Evolutionary conservation across 441 rosid species (phyloP), one percentile per base, ranked within the genome.

Genomic region (Raphanus hybrid): DNA sequence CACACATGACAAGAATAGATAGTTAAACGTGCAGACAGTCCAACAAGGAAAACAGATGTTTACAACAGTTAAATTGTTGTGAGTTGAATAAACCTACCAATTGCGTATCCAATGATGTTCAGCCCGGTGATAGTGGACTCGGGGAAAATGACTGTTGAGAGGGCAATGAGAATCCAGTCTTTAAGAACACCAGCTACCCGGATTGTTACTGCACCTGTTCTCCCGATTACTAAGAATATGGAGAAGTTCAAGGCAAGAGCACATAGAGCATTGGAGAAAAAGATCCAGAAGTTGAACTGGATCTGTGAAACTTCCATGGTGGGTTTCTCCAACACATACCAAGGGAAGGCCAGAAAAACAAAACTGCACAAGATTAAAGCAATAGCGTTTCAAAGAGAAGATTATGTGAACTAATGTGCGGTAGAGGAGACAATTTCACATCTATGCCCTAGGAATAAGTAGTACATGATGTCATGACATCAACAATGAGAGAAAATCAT

Each of bases 131-230:
- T 96, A 18, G 93, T 82, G 52, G 99, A 96, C 84, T 96, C 98
- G 0, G 98, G 99, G 68, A 96, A 96, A 75, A 96, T 87, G 81
- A 96, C 89, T n/a, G 97, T 94, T n/a, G 99, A 96, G 29, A 96
- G 98, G 67, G 99, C 98, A 80, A 96, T 96, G 70, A 96, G 88
- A 85, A 96, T 96, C 99, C 99, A 96, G 86, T 96, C 99, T 83
- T 96, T 96, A 72, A 96, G 87, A 72, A 96, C 99, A 50, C 99
- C 99, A 77, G 99, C 99, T 69, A 96, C 99, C 77, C 99, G 88
- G 73, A 96, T 87, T 39, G 98, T 94, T 61, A 96, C 98, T 0
- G 99, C 99, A 73, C 99, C 98, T 29, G 98, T 96, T 87, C 98
- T 91, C 48, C 98, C 99, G 43, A 96, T 94, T 16, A 96, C 99